These are phyloP conservation scores for Penicillium sp. DNA, from an alignment of 2,329 filamentous ascomycete species.

Conservation along the genomic window DNA sequence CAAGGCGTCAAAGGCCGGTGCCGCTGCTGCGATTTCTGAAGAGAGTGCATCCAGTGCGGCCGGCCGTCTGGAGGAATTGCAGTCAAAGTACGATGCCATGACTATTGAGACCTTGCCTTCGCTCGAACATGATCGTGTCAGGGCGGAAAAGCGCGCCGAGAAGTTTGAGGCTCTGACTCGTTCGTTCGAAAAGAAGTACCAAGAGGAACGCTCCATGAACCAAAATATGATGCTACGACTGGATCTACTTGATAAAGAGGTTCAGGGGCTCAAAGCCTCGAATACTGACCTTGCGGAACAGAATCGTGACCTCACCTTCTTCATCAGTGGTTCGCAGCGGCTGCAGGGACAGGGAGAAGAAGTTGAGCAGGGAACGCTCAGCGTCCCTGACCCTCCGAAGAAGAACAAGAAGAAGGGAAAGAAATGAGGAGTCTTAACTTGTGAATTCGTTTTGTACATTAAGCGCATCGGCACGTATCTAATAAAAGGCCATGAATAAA, in stretches of 20 bases:
- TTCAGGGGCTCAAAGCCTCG: slow-evolving; percentile 59
- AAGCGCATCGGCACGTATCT: not conserved
- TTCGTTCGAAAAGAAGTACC: slow-evolving; percentile 71
- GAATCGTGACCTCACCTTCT: slow-evolving; percentile 85
- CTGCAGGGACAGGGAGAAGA: slow-evolving; percentile 73
- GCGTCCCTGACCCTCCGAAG: slow-evolving; percentile 59
- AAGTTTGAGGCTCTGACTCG: slow-evolving; percentile 77
- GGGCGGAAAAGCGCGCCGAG: slow-evolving; percentile 67
- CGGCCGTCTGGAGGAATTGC: slow-evolving; percentile 57
- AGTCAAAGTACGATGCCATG: slow-evolving; percentile 57
- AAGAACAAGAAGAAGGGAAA: slow-evolving; percentile 47
- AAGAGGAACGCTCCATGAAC: slow-evolving; percentile 84
- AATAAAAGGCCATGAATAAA: not conserved
- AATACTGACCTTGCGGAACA: slow-evolving; percentile 78
- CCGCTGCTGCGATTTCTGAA: slow-evolving; percentile 55
- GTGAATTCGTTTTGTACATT: not conserved
- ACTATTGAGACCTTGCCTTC: slow-evolving; percentile 60
- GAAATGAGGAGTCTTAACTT: slow-evolving; percentile 3
- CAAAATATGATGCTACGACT: slow-evolving; percentile 79
- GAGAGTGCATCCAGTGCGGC: slow-evolving; percentile 66
- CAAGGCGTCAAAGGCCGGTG: slow-evolving; percentile 76
- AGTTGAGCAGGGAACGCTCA: slow-evolving; percentile 71
- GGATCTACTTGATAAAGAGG: slow-evolving; percentile 64
- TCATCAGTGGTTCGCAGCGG: slow-evolving; percentile 81
- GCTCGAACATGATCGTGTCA: slow-evolving; percentile 72